Evolutionary conservation across 441 rosid species (phyloP).

Genomic region (Gossypium armourianum): DNA sequence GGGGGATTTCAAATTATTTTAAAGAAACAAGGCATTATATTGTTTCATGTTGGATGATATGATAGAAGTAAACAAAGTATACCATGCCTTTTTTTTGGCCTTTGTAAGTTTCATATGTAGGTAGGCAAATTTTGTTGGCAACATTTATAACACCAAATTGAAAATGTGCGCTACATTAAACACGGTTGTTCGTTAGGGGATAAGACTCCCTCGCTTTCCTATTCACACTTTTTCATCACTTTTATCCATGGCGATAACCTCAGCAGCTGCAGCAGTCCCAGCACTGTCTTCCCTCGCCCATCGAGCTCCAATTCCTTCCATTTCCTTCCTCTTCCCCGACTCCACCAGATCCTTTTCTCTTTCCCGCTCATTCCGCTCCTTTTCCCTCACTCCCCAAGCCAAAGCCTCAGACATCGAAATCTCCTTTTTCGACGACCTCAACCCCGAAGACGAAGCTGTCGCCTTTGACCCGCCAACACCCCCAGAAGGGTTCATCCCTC

Average conservation of each 20-base stretch:
- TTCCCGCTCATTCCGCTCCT: conserved; percentile 18
- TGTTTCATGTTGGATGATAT: background rate
- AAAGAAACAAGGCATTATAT: background rate
- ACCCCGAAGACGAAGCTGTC: conserved; percentile 30
- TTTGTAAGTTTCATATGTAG: too few relatives aligned
- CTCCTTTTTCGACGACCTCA: conserved; percentile 38
- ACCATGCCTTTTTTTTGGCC: too few relatives aligned
- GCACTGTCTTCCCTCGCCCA: conserved; percentile 27
- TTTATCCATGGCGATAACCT: conserved; percentile 17
- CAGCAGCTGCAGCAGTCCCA: conserved; percentile 13
- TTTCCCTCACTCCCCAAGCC: conserved; percentile 25
- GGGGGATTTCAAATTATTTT: background rate
- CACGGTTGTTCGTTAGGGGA: conserved; percentile 1
- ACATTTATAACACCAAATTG: background rate
- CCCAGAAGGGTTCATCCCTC: conserved; percentile 46
- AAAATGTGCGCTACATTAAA: background rate
- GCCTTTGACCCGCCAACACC: conserved; percentile 55
- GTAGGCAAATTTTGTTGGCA: too few relatives aligned
- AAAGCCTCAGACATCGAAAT: background rate
- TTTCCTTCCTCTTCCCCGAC: conserved; percentile 9
- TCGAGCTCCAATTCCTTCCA: conserved; percentile 11
- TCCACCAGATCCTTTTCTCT: conserved; percentile 19
- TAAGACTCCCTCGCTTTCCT: conserved; percentile 18
- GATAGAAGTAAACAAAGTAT: too few relatives aligned
- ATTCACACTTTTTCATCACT: background rate